These are phyloP conservation scores for Pestalotiopsis sp. DNA, from an alignment of 2,329 filamentous ascomycete species.

Conservation along the genomic window DNA sequence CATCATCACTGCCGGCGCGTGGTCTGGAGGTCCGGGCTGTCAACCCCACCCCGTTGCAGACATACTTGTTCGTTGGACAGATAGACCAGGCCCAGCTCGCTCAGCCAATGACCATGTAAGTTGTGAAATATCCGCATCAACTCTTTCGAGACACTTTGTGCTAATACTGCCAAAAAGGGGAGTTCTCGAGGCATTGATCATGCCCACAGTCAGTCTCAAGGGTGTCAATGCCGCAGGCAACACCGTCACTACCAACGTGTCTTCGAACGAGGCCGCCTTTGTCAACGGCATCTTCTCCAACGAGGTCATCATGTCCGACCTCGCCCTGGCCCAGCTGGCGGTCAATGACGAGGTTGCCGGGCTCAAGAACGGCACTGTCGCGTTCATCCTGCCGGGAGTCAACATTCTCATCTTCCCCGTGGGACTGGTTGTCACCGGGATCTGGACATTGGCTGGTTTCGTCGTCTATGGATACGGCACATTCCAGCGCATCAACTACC, in stretches of 20 bases:
- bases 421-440: constrained; percentile 66
- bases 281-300: constrained; percentile 71
- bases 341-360: constrained; percentile 48
- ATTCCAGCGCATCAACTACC: constrained; percentile 66
- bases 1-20: neutral
- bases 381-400: constrained; percentile 71
- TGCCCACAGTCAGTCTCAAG: constrained; percentile 69
- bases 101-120: constrained; percentile 63
- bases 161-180: constrained; percentile 45
- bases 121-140: neutral
- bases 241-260: constrained; percentile 64
- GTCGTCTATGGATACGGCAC: constrained; percentile 66
- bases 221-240: constrained; percentile 55
- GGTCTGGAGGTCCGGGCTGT: constrained; percentile 22
- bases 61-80: constrained; percentile 70
- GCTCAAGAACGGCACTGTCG: constrained; percentile 54
- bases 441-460: constrained; percentile 63
- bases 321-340: constrained; percentile 49
- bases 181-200: constrained; percentile 63
- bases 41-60: constrained; percentile 53
- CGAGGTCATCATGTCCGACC: constrained; percentile 54
- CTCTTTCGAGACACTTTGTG: neutral
- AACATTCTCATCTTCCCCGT: constrained; percentile 71
- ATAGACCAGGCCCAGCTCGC: constrained; percentile 62
- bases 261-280: constrained; percentile 71